These are phyloP conservation scores for Monosporascus sp. DNA, from an alignment of 2,329 filamentous ascomycete genomes.

Conservation along the genomic window DNA sequence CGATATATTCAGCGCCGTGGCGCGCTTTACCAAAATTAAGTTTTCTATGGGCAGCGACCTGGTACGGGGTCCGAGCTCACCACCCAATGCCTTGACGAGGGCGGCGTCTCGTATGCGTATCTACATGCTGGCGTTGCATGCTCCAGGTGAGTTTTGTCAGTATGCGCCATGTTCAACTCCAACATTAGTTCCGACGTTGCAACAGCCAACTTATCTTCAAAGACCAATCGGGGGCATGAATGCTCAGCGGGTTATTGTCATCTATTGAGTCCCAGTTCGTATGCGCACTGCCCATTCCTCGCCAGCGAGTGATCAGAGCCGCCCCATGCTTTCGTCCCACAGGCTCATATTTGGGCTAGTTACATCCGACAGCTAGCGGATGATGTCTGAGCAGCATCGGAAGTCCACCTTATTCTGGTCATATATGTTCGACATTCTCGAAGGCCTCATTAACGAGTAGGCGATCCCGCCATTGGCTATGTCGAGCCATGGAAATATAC, in stretches of 20 bases:
- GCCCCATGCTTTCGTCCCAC: background rate
- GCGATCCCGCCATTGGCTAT: too few species aligned
- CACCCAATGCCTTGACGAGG: background rate
- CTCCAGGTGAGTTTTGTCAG: background rate
- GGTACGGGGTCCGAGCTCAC: background rate
- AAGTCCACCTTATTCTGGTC: background rate
- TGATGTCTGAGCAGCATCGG: background rate
- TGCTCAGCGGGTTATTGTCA: too few species aligned
- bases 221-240: background rate
- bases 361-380: background rate
- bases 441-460: too few species aligned
- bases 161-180: background rate
- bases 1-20: background rate
- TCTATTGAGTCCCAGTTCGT: background rate
- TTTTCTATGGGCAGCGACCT: background rate
- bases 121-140: background rate
- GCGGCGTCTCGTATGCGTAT: background rate
- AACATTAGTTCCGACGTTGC: background rate
- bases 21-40: background rate
- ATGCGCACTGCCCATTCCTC: background rate
- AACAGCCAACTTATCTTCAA: background rate
- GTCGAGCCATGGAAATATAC: too few species aligned
- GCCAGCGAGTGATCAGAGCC: background rate
- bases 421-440: background rate
- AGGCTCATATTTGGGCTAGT: background rate